These are phyloP conservation scores for Macroventuria anomochaeta DNA, from an alignment of 2,329 filamentous ascomycete species.

Conservation along the genomic window DNA sequence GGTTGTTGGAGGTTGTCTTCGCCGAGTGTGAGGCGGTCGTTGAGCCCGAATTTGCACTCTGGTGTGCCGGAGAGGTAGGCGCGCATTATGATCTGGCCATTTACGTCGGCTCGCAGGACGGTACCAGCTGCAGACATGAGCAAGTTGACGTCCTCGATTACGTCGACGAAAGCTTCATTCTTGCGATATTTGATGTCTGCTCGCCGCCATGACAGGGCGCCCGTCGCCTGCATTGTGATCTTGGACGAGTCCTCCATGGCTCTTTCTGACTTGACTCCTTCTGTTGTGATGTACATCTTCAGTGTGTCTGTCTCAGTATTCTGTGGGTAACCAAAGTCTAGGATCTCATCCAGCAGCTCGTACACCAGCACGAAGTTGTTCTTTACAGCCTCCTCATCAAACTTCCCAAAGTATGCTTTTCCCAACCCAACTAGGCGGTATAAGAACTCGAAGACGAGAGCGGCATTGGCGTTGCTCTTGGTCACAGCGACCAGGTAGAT, in stretches of 20 bases:
- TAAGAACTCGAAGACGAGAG: constrained; percentile 96
- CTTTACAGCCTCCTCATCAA: constrained; percentile 99
- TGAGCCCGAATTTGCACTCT: constrained; percentile 98
- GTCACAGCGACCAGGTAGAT: constrained; percentile 97
- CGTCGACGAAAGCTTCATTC: constrained; percentile 98
- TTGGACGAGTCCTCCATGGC: constrained; percentile 91
- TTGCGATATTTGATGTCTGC: constrained; percentile 99
- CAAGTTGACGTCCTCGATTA: constrained; percentile 98
- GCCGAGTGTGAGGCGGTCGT: constrained; percentile 92
- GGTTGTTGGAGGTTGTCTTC: constrained; percentile 64
- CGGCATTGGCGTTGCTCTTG: constrained; percentile 98
- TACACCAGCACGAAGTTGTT: constrained; percentile 99
- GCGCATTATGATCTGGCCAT: constrained; percentile 97
- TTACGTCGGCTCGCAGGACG: constrained; percentile 93
- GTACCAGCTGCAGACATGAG: constrained; percentile 98
- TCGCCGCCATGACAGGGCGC: constrained; percentile 94
- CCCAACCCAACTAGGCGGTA: constrained; percentile 90
- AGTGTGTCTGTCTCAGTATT: constrained; percentile 98
- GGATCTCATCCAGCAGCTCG: constrained; percentile 95
- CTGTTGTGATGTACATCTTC: constrained; percentile 99
- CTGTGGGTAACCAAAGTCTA: constrained; percentile 98
- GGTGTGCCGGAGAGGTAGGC: constrained; percentile 95
- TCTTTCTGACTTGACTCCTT: constrained; percentile 92
- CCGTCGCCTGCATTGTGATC: constrained; percentile 99
- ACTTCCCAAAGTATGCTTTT: constrained; percentile 97